Conservation (phyloP, 805 yeast genomes). For the Hyphopichia homilentoma region DNA sequence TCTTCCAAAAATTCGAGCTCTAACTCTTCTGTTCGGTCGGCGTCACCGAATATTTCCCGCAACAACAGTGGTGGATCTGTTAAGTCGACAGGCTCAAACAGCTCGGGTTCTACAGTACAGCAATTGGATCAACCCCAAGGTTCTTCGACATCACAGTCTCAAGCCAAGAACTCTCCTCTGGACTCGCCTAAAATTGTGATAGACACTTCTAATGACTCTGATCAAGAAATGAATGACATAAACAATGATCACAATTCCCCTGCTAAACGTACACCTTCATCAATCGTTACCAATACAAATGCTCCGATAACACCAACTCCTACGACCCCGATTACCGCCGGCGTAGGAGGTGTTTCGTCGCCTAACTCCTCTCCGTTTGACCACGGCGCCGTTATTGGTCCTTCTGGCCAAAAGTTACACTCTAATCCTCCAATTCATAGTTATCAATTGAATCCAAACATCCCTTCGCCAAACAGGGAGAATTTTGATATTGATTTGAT, state of each 20-base stretch:
- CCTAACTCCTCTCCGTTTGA: constrained; percentile 6
- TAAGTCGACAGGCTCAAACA: constrained; percentile 13
- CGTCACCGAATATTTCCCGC: constrained; percentile 33
- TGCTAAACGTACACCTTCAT: too few species aligned
- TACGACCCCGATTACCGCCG: constrained; percentile 18
- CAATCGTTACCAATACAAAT: too few species aligned
- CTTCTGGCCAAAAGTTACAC: constrained; percentile 3
- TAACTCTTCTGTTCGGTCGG: constrained; percentile 19
- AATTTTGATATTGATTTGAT: constrained; percentile 76
- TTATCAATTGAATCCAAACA: constrained; percentile 21
- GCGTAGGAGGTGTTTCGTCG: constrained; percentile 2
- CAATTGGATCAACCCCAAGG: constrained; percentile 2
- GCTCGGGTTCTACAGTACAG: constrained; percentile 3
- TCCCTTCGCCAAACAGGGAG: constrained; percentile 62
- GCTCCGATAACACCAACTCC: constrained; percentile 18
- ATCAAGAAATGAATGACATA: too few species aligned
- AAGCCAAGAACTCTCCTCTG: constrained; percentile 4
- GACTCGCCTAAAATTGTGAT: constrained; percentile 20
- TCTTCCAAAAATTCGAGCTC: constrained; percentile 14
- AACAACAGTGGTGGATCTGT: constrained; percentile 24
- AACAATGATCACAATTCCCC: constrained; percentile 7
- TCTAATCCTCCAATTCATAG: constrained; percentile 9
- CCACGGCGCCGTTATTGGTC: too few species aligned
- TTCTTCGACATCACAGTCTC: constrained; percentile 1
- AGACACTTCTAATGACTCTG: constrained; percentile 8